Conservation (phyloP, 768 basidiomycete species). For the Boletus patriciae region DNA sequence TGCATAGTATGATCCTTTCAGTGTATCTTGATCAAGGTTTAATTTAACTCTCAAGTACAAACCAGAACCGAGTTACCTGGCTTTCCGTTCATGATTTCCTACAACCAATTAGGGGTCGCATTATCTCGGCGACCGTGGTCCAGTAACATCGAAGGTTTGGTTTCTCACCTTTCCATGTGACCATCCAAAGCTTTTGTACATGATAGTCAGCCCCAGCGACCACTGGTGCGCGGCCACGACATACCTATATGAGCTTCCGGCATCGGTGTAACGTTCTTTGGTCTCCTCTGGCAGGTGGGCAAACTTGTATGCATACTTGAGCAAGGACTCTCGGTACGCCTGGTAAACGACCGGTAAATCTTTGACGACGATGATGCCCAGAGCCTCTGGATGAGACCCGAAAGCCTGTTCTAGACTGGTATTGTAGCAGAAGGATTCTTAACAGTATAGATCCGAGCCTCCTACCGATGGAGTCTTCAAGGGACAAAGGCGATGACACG, state of each 20-base stretch:
- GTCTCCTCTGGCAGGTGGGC: constrained; percentile 62
- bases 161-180: constrained; percentile 81
- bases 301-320: constrained; percentile 76
- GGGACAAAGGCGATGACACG: constrained; percentile 49
- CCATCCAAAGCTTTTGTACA: constrained; percentile 91
- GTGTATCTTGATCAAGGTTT: constrained; percentile 50
- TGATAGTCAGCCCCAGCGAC: not conserved
- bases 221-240: constrained; percentile 14
- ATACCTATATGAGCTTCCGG: constrained; percentile 72
- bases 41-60: not conserved
- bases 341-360: constrained; percentile 74
- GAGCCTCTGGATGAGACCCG: constrained; percentile 69
- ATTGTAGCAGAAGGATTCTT: not conserved
- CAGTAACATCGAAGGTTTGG: not conserved
- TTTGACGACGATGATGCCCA: constrained; percentile 80
- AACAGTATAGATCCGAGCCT: not conserved
- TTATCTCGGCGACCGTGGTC: not conserved
- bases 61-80: constrained; percentile 49
- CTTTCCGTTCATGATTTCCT: constrained; percentile 97
- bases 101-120: not conserved
- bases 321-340: constrained; percentile 63
- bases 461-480: constrained; percentile 63
- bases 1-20: constrained; percentile 96
- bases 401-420: constrained; percentile 68
- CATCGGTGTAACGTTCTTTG: constrained; percentile 76